A percentile compares a stretch with the other conserved stretches of the same genome.
phyloP scores from a whole-genome alignment of 805 yeast genomes.

The Wickerhamiella brachini region DNA sequence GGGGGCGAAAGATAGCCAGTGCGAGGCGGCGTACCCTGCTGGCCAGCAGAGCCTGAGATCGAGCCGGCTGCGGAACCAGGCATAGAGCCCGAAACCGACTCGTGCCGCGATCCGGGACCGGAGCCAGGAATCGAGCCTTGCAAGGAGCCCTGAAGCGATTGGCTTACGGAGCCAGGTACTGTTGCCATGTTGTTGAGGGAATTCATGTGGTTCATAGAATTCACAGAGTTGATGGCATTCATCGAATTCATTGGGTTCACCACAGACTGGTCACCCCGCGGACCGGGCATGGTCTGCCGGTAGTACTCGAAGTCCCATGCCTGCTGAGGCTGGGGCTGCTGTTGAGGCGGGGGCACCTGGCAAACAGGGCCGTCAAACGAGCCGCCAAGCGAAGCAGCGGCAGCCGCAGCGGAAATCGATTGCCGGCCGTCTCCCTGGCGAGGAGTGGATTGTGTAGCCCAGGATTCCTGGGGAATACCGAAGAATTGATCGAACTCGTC shows the following conservation, averaged over 20 bases:
- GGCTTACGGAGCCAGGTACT: neutral
- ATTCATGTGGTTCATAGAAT: no score
- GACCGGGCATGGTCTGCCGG: neutral
- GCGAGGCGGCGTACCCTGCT: neutral
- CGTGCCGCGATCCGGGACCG: neutral
- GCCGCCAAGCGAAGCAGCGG: neutral
- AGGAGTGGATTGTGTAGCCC: neutral
- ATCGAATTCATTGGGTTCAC: no score
- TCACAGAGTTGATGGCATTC: no score
- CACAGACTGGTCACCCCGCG: neutral
- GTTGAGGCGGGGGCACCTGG: neutral
- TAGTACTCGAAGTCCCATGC: neutral
- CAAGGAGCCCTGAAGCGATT: neutral
- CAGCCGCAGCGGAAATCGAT: neutral
- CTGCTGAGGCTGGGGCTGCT: neutral
- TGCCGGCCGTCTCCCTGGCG: neutral
- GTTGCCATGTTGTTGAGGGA: neutral
- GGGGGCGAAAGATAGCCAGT: neutral
- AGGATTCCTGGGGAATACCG: conserved; percentile 1
- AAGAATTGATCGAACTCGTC: conserved; percentile 4
- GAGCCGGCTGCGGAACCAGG: neutral
- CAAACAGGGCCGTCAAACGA: neutral
- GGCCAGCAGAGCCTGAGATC: neutral
- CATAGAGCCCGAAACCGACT: neutral
- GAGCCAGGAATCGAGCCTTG: neutral